phyloP scores from a whole-genome alignment of 352 stramenopile species.

The Thraustochytrium striatum region DNA sequence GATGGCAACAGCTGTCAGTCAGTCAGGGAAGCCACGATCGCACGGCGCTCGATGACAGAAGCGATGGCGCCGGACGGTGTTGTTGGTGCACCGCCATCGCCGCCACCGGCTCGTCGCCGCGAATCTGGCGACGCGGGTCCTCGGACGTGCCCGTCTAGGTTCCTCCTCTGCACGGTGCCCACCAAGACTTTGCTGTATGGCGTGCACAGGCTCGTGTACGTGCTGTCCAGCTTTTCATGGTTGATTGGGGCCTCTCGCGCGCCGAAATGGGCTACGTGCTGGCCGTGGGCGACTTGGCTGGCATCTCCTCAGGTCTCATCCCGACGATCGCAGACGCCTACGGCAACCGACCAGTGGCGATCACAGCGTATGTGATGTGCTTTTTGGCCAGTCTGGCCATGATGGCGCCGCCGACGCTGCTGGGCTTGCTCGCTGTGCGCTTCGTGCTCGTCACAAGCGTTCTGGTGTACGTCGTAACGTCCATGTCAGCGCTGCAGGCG shows the following conservation, averaged over 20 bases:
- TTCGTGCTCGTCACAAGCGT: not conserved
- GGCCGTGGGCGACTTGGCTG: not conserved
- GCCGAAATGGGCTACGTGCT: slow-evolving; percentile 30
- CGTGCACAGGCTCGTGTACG: slow-evolving; percentile 3
- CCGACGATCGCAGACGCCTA: not conserved
- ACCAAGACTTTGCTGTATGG: not conserved
- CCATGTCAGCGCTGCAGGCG: not conserved
- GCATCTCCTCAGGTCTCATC: not conserved
- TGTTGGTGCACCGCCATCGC: too few species aligned
- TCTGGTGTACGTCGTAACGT: not conserved
- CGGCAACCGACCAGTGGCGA: slow-evolving; percentile 1
- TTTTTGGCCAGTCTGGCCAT: not conserved
- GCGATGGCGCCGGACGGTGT: too few species aligned
- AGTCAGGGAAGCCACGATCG: too few species aligned
- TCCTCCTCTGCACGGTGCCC: too few species aligned
- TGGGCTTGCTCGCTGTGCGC: not conserved
- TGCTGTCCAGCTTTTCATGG: not conserved
- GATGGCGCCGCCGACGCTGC: slow-evolving; percentile 1
- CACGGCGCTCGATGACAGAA: too few species aligned
- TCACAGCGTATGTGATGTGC: not conserved
- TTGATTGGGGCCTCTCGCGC: not conserved
- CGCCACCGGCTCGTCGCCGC: too few species aligned
- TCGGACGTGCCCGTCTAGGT: too few species aligned
- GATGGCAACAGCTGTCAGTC: too few species aligned
- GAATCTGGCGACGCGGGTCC: too few species aligned